Evolutionary conservation across 2,329 filamentous ascomycete genomes (phyloP), one percentile per base, ranked within the genome.

Genomic region (Aspergillus melleus): DNA sequence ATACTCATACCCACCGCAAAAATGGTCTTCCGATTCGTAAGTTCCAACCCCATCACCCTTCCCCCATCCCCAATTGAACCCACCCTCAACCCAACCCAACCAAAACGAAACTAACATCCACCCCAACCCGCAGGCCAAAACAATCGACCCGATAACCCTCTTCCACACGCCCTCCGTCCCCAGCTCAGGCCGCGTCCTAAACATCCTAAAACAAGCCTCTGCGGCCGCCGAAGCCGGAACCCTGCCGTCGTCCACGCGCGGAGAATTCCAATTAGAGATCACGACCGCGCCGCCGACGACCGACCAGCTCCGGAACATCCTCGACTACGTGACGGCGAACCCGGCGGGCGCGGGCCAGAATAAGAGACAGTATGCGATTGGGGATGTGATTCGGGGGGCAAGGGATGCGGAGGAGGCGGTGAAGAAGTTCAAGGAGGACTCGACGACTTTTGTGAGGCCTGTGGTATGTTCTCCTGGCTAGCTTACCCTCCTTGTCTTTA

Each of bases 71-170:
- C 39, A 14, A 55, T 19, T 53, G 49, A 58, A 54, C 44, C 51
- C n/a, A n/a, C 29, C 42, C 49, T 42, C 26, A 63, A 49, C 50
- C 46, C 11, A 24, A 24, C 24, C 24, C 24, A 24, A 24, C 4
- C 24, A 24, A 29, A 9, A 29, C 26, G 1, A 29, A 29, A 29
- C 26, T 29, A 29, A 29, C 19, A 11, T 47, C 2, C 29, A 10
- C 24, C 22, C 10, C 53, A 49, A 42, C n/a, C 30, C 4, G 14
- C 71, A 92, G 90, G 86, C 83, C 79, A 93, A 92, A 83, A 85
- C 89, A 66, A 85, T 91, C 77, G 93, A 98, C 81, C 91, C 96
- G 67, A 87, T 98, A 74, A 98, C 94, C 62, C 88, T 99, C 82
- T 99, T 98, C 84, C 93, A 97, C 85, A 90, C 91, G 77, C 86